These are phyloP conservation scores for Cercospora janseana DNA, from an alignment of 2,329 filamentous ascomycete genomes.

Conservation along the genomic window DNA sequence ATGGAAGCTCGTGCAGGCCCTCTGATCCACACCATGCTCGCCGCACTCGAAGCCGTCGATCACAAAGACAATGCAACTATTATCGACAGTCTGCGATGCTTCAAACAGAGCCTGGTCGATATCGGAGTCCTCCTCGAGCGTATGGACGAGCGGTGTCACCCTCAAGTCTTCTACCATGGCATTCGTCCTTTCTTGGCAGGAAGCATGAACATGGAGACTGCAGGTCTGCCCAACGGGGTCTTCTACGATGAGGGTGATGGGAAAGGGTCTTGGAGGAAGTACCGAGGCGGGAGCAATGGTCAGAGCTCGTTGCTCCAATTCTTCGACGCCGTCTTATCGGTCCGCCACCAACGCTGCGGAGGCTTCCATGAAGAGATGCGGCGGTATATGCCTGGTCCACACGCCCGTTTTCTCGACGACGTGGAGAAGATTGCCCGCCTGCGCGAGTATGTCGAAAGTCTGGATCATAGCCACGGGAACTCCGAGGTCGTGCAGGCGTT, in stretches of 20 bases:
- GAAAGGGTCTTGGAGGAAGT: constrained; percentile 50
- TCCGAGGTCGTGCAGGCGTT: constrained; percentile 44
- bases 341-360: constrained; percentile 43
- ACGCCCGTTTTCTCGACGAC: constrained; percentile 51
- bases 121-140: constrained; percentile 46
- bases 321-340: constrained; percentile 53
- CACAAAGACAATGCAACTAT: constrained; percentile 41
- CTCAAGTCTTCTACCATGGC: constrained; percentile 52
- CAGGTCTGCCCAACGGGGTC: constrained; percentile 52
- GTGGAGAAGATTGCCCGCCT: constrained; percentile 48
- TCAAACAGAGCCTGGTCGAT: constrained; percentile 45
- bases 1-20: constrained; percentile 53
- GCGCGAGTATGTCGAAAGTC: constrained; percentile 44
- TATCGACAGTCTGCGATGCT: constrained; percentile 41
- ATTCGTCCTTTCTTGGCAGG: constrained; percentile 54
- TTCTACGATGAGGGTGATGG: constrained; percentile 54
- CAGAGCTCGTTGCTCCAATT: constrained; percentile 56
- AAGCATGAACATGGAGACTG: constrained; percentile 54
- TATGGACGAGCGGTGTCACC: constrained; percentile 53
- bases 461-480: constrained; percentile 28
- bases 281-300: constrained; percentile 56
- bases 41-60: constrained; percentile 48
- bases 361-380: constrained; percentile 47
- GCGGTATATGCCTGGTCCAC: constrained; percentile 55
- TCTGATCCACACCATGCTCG: constrained; percentile 47